Conservation (phyloP, 768 basidiomycete genomes). For the Lactarius akahatsu region DNA sequence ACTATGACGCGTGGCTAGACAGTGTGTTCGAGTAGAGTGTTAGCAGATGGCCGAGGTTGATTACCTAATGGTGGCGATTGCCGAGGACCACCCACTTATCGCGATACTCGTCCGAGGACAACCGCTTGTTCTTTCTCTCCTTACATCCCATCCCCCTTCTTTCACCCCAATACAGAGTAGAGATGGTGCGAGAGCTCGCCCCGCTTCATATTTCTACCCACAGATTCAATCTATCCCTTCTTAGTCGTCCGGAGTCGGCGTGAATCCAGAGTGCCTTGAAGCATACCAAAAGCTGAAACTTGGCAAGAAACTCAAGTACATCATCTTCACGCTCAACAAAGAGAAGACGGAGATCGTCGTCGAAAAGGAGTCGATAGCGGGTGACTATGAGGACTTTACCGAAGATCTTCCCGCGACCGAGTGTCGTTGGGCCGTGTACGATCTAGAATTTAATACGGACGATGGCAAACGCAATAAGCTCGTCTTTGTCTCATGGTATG, state of each 20-base stretch:
- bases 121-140: background rate
- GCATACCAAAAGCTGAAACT: constrained; percentile 72
- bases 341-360: constrained; percentile 73
- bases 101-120: constrained; percentile 5
- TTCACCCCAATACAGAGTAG: constrained; percentile 6
- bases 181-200: constrained; percentile 24
- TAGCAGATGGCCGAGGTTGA: constrained; percentile 2
- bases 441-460: constrained; percentile 78
- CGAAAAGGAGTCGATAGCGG: constrained; percentile 54
- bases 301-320: constrained; percentile 75
- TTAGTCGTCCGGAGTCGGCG: constrained; percentile 67
- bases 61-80: constrained; percentile 26
- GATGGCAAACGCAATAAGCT: constrained; percentile 86
- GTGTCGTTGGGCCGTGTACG: constrained; percentile 91
- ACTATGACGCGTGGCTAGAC: constrained; percentile 81
- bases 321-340: constrained; percentile 70
- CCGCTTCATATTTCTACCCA: background rate
- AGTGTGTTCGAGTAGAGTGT: constrained; percentile 60
- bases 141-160: background rate
- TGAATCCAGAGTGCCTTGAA: constrained; percentile 56
- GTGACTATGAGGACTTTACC: constrained; percentile 72
- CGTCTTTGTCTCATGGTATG: constrained; percentile 77
- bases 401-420: constrained; percentile 67
- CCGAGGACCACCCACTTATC: constrained; percentile 21
- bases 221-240: background rate